Base-by-base conservation (phyloP, 106 monocot species). In the Alisma plantagoaquatica region DNA sequence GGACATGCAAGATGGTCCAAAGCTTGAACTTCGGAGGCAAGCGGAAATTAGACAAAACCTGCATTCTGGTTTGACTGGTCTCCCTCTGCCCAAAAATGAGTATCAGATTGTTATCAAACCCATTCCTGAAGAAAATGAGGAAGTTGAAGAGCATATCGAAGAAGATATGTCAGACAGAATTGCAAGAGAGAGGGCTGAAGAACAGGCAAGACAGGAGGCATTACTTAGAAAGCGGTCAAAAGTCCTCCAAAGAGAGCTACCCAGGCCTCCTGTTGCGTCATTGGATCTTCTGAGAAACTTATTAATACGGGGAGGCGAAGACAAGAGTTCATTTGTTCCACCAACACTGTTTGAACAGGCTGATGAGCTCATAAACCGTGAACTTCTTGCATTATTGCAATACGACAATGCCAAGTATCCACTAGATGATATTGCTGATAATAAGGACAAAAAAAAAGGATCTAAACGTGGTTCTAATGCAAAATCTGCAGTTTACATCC, bases 141-240 rank as follows among this genome's bases (percentile, higher is more conserved):
- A 79, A 49, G 42, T 41, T 21, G 84, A 79, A 21, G 84, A 72
- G 23, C 64, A 64, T 31, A 78, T 77, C 33, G 86, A 87, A 65
- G 86, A 87, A 29, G 86, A 87, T 20, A 87, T 87, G 86, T 81
- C 86, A n/a, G n/a, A n/a, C n/a, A n/a, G n/a, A n/a, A n/a, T n/a
- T n/a, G n/a, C n/a, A n/a, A n/a, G n/a, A n/a, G 21, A 81, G 57
- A 81, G 70, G 60, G 81, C 71, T 31, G 53, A 61, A 49, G 86
- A 81, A 66, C 73, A 74, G 53, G 74, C 77, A 41, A 77, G 77
- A 60, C 57, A 71, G 46, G 86, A 87, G 27, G 86, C 75, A 4
- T 69, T 87, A 32, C 70, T 87, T n/a, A 71, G 74, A 58, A 87
- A 87, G 65, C 77, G 86, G 62, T 87, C 86, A 19, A 87, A 87